Percentiles rank a stretch among this genome's conserved stretches.
phyloP scores from a whole-genome alignment of 495 filamentous ascomycete genomes.

The Astrocystis sublimbata region DNA sequence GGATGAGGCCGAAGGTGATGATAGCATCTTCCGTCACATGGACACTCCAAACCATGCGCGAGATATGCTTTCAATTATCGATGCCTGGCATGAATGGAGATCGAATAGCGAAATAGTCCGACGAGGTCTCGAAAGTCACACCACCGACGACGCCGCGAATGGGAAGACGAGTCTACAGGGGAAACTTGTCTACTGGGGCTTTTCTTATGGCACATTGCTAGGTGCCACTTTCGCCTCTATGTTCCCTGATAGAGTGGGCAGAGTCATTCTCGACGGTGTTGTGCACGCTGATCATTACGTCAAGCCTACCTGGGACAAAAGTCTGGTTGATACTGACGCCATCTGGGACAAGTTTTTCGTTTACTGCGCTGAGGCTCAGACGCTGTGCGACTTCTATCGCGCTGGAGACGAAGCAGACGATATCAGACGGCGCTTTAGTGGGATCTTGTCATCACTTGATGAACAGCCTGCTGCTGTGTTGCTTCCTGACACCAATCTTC shows the following conservation, averaged over 20 bases:
- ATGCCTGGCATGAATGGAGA: constrained; percentile 40
- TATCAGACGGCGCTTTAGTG: constrained; percentile 45
- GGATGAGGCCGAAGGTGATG: constrained; percentile 30
- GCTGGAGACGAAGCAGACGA: constrained; percentile 39
- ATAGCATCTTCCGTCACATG: constrained; percentile 35
- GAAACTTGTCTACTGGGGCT: constrained; percentile 61
- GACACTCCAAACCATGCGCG: constrained; percentile 31
- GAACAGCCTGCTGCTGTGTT: constrained; percentile 51
- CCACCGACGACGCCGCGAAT: neutral
- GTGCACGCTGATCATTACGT: constrained; percentile 44
- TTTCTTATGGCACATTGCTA: constrained; percentile 61
- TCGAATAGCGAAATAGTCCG: constrained; percentile 16
- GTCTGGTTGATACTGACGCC: constrained; percentile 44
- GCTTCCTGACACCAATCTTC: constrained; percentile 31
- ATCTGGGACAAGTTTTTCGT: constrained; percentile 41
- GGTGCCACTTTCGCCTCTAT: constrained; percentile 53
- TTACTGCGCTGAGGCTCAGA: constrained; percentile 37
- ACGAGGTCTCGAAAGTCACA: neutral
- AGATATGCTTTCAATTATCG: constrained; percentile 36
- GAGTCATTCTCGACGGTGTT: constrained; percentile 43
- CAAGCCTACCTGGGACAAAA: constrained; percentile 33
- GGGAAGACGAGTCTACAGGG: constrained; percentile 27
- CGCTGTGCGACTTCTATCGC: constrained; percentile 37
- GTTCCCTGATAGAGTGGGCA: constrained; percentile 46
- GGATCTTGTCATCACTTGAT: constrained; percentile 41